These are phyloP conservation scores for Paragyromitra xinjiangensis DNA, from an alignment of 495 filamentous ascomycete species.

Conservation along the genomic window DNA sequence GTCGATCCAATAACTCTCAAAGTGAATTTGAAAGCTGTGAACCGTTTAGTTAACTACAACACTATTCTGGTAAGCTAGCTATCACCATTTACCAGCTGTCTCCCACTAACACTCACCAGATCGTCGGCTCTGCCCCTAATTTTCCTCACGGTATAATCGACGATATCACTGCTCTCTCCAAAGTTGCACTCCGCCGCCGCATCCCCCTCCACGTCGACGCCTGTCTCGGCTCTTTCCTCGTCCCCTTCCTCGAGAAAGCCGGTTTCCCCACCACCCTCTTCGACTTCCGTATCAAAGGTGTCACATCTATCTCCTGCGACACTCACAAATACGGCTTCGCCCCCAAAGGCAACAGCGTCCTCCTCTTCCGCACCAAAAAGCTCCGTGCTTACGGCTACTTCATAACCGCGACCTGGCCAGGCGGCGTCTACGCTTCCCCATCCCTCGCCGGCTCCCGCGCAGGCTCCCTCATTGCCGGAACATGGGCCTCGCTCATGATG, in stretches of 20 bases:
- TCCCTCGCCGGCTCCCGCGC: slow-evolving; percentile 89
- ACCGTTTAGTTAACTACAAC: slow-evolving; percentile 91
- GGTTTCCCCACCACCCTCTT: slow-evolving; percentile 87
- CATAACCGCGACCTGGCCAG: slow-evolving; percentile 91
- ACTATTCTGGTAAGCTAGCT: slow-evolving; percentile 70
- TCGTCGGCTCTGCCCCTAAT: slow-evolving; percentile 95
- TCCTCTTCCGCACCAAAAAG: slow-evolving; percentile 83
- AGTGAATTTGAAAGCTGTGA: slow-evolving; percentile 77
- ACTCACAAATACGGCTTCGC: slow-evolving; percentile 99
- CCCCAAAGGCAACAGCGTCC: slow-evolving; percentile 91
- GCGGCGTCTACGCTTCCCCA: slow-evolving; percentile 94
- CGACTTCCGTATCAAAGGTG: slow-evolving; percentile 92
- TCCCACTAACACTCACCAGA: slow-evolving; percentile 53
- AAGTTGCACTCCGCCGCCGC: slow-evolving; percentile 77
- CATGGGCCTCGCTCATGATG: slow-evolving; percentile 89
- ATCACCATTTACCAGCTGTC: not conserved
- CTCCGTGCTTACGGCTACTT: slow-evolving; percentile 94
- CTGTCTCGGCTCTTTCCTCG: slow-evolving; percentile 93
- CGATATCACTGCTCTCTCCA: slow-evolving; percentile 86
- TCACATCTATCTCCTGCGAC: slow-evolving; percentile 93
- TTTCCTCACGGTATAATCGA: slow-evolving; percentile 99
- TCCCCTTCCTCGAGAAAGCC: slow-evolving; percentile 88
- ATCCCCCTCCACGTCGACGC: slow-evolving; percentile 96
- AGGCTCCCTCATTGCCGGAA: slow-evolving; percentile 90
- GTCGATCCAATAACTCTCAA: slow-evolving; percentile 87